Conservation (phyloP, 148 eudicot genomes). For the Oxyria digyna region DNA sequence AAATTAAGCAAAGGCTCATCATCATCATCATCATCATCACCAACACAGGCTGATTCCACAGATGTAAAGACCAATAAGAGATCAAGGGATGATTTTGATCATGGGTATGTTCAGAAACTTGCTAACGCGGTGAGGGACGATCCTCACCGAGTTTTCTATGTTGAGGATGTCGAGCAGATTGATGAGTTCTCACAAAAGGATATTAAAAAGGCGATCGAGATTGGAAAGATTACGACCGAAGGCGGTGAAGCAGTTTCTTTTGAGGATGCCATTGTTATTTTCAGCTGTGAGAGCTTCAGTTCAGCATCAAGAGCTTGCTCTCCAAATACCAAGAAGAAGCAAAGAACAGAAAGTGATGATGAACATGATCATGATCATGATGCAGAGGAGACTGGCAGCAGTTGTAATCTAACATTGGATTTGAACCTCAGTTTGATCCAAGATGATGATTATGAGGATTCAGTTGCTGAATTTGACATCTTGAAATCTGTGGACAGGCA, state of each 20-base stretch:
- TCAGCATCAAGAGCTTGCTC: constrained; percentile 46
- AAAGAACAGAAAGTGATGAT: not conserved
- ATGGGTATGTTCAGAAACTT: constrained; percentile 31
- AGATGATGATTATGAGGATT: constrained; percentile 16
- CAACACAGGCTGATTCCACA: not conserved
- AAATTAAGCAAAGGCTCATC: constrained; percentile 16
- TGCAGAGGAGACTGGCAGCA: not conserved
- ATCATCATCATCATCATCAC: not conserved
- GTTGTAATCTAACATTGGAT: not conserved
- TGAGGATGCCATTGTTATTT: constrained; percentile 54
- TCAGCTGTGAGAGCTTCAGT: constrained; percentile 47
- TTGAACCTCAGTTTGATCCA: constrained; percentile 10
- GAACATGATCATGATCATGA: not conserved
- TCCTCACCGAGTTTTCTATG: constrained; percentile 50
- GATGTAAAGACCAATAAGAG: constrained; percentile 1
- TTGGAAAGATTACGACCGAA: constrained; percentile 21
- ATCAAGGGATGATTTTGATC: constrained; percentile 9
- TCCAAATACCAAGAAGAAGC: constrained; percentile 31
- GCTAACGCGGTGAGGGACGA: constrained; percentile 34
- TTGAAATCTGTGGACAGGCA: constrained; percentile 10
- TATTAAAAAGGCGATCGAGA: constrained; percentile 33
- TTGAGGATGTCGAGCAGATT: constrained; percentile 52
- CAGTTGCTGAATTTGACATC: constrained; percentile 4
- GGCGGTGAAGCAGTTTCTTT: constrained; percentile 28
- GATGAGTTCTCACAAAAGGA: constrained; percentile 36